Conservation (phyloP, 352 stramenopile species). For the Peronosclerospora sorghi region DNA sequence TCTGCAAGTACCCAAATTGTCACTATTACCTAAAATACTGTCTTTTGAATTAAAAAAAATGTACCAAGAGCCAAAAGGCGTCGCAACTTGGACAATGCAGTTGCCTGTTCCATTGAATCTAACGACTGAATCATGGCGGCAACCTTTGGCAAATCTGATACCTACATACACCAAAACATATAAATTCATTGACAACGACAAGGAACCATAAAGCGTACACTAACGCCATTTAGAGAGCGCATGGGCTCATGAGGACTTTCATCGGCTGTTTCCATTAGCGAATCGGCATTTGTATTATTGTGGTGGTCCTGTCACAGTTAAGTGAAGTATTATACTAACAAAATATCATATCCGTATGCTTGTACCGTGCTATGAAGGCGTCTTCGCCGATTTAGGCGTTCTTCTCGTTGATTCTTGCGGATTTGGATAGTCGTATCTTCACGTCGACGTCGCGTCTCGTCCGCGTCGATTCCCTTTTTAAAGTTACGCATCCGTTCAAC, state of each 20-base stretch:
- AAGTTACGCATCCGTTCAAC: constrained; percentile 73
- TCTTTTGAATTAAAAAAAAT: not conserved
- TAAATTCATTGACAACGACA: not conserved
- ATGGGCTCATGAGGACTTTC: constrained; percentile 9
- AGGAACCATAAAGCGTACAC: constrained; percentile 15
- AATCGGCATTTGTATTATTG: constrained; percentile 2
- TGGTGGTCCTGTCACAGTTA: constrained; percentile 3
- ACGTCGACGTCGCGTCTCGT: constrained; percentile 59
- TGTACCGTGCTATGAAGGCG: constrained; percentile 44
- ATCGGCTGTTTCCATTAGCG: constrained; percentile 1
- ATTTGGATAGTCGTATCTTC: constrained; percentile 82
- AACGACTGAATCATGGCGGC: constrained; percentile 90
- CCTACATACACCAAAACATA: constrained; percentile 19
- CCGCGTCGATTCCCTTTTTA: constrained; percentile 83
- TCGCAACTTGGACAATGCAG: constrained; percentile 93
- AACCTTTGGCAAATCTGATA: constrained; percentile 92
- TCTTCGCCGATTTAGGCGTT: constrained; percentile 76
- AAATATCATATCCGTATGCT: not conserved
- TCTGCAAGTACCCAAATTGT: constrained; percentile 43
- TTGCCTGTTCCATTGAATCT: constrained; percentile 87
- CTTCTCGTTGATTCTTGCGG: constrained; percentile 78
- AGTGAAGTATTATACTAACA: not conserved
- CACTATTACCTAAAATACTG: not conserved
- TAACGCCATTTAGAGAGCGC: constrained; percentile 24
- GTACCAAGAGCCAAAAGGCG: constrained; percentile 94